Conservation (phyloP, 2,329 filamentous ascomycete species). For the Neopestalotiopsis sp. region DNA sequence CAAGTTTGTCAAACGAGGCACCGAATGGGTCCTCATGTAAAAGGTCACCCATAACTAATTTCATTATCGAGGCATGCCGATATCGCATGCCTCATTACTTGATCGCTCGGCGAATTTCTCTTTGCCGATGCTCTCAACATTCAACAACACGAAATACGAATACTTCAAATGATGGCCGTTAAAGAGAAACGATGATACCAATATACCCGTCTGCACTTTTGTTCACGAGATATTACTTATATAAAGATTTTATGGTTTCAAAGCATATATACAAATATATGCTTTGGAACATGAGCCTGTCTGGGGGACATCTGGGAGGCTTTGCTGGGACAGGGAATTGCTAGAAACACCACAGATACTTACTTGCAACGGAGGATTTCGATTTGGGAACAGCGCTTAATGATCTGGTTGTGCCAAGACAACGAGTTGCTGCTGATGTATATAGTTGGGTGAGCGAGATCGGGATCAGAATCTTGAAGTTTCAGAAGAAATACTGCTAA, state of each 20-base stretch:
- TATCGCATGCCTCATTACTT: not conserved
- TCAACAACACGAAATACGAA: not conserved
- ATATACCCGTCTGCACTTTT: not conserved
- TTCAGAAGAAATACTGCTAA: not conserved
- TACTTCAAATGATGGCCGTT: not conserved
- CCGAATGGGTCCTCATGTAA: constrained; percentile 77
- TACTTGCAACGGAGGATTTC: not conserved
- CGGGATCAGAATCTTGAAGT: not conserved
- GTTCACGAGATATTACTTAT: constrained; percentile 2
- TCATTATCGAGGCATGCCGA: not conserved
- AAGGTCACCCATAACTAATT: not conserved
- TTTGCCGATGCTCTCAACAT: not conserved
- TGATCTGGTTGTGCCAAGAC: not conserved
- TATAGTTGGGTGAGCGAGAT: not conserved
- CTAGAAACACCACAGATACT: not conserved
- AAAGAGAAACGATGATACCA: not conserved
- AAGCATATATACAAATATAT: not conserved
- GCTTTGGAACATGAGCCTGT: not conserved
- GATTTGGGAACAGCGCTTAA: not conserved
- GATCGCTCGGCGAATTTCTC: not conserved
- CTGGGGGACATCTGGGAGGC: not conserved
- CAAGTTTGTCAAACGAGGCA: constrained; percentile 96
- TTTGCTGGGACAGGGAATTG: not conserved
- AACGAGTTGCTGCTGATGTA: not conserved
- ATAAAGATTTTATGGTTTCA: not conserved